Percentiles rank a stretch among this genome's conserved stretches.
Evolutionary conservation across 2,329 filamentous ascomycete species (phyloP).

Genomic region (Colletotrichum lini): DNA sequence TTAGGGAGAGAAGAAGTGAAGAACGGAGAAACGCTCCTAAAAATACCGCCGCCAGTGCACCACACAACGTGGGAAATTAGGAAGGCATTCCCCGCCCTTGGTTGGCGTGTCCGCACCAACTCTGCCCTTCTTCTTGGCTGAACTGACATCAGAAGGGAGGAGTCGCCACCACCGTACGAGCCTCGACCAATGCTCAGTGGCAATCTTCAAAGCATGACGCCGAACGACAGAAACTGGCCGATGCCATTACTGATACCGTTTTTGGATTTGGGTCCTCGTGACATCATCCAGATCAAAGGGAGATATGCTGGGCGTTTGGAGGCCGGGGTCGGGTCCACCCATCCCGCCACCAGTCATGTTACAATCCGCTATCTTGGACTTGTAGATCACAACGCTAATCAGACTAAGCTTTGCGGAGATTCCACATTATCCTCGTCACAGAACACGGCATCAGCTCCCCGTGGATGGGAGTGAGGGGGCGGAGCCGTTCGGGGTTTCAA

Average conservation of each 20-base stretch:
- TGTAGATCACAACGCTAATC: constrained; percentile 21
- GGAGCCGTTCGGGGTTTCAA: background rate
- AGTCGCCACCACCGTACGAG: background rate
- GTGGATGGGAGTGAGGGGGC: background rate
- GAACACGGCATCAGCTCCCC: background rate
- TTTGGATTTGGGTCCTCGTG: background rate
- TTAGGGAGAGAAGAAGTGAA: too few relatives aligned
- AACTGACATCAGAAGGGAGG: background rate
- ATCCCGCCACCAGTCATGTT: constrained; percentile 4
- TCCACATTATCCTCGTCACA: background rate
- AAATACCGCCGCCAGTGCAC: background rate
- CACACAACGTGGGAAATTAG: constrained; percentile 2
- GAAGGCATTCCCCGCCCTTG: background rate
- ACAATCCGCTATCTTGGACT: constrained; percentile 8
- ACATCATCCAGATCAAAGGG: background rate
- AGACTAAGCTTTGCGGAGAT: constrained; percentile 20
- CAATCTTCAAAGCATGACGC: background rate
- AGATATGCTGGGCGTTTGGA: background rate
- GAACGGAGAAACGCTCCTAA: too few relatives aligned
- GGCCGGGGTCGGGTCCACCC: background rate
- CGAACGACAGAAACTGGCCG: background rate
- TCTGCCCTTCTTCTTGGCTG: background rate
- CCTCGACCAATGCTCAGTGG: background rate
- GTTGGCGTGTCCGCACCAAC: background rate
- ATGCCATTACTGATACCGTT: background rate